phyloP scores from a whole-genome alignment of 352 stramenopile genomes.

The Phytophthora gonapodyides region DNA sequence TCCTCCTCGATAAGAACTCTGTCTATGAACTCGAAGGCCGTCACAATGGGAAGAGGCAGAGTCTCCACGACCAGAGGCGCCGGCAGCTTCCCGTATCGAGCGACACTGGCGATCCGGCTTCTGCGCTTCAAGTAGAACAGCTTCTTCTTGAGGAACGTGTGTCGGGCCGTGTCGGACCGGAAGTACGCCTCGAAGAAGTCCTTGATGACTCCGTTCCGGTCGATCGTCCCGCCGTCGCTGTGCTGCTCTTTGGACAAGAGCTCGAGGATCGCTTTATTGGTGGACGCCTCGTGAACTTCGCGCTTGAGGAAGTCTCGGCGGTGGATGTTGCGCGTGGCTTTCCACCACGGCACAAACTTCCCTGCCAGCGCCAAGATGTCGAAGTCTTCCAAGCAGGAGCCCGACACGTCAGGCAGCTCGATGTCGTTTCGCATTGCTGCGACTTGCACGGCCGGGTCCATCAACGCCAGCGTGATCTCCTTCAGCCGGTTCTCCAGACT shows the following conservation, averaged over 20 bases:
- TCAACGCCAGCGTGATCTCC: constrained; percentile 58
- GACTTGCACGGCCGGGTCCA: constrained; percentile 62
- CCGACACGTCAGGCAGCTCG: constrained; percentile 56
- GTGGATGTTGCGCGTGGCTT: constrained; percentile 45
- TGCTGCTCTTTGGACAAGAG: constrained; percentile 41
- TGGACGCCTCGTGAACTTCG: constrained; percentile 51
- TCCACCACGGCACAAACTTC: constrained; percentile 70
- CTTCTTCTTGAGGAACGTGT: constrained; percentile 59
- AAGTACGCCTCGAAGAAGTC: constrained; percentile 60
- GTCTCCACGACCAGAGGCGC: constrained; percentile 52
- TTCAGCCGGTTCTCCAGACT: constrained; percentile 45
- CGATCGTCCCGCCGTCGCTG: constrained; percentile 7
- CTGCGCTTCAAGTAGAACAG: constrained; percentile 49
- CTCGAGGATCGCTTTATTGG: constrained; percentile 39
- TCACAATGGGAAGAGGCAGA: constrained; percentile 34
- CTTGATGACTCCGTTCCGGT: constrained; percentile 20
- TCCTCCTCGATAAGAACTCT: constrained; percentile 13
- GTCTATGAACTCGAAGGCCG: constrained; percentile 41
- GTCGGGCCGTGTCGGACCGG: constrained; percentile 37
- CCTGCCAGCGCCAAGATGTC: constrained; percentile 53
- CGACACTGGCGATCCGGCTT: constrained; percentile 44
- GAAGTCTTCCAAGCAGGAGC: constrained; percentile 41
- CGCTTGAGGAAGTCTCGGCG: constrained; percentile 56
- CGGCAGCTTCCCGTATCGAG: constrained; percentile 49
- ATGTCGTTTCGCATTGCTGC: constrained; percentile 61